Evolutionary conservation across 2,329 filamentous ascomycete species (phyloP).

Genomic region (Fusarium sp.): DNA sequence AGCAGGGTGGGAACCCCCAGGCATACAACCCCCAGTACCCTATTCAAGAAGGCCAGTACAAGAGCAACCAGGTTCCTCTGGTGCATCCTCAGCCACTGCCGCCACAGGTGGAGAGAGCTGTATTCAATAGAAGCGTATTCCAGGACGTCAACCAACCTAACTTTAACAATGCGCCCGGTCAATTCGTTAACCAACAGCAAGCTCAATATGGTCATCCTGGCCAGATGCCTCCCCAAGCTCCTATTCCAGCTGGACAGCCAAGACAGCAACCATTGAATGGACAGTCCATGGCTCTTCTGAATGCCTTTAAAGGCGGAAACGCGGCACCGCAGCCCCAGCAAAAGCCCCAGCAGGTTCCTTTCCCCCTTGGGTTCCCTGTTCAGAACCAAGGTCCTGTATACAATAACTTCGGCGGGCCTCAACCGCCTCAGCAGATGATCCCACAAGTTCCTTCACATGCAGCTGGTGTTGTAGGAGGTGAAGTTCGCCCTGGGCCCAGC

Average conservation of each 20-base stretch:
- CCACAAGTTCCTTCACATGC: slow-evolving; percentile 25
- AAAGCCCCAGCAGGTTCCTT: slow-evolving; percentile 33
- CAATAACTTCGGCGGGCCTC: slow-evolving; percentile 21
- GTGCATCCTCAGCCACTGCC: slow-evolving; percentile 64
- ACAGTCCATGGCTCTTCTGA: slow-evolving; percentile 59
- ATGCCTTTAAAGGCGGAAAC: slow-evolving; percentile 57
- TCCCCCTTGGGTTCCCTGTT: slow-evolving; percentile 13
- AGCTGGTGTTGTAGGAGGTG: not conserved
- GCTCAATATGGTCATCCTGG: slow-evolving; percentile 43
- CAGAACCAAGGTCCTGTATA: slow-evolving; percentile 33
- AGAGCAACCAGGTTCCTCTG: slow-evolving; percentile 44
- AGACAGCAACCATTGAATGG: slow-evolving; percentile 53
- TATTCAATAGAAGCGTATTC: slow-evolving; percentile 58
- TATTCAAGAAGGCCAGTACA: slow-evolving; percentile 40
- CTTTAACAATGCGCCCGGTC: slow-evolving; percentile 9
- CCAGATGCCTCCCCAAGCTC: slow-evolving; percentile 37
- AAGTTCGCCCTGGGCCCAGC: slow-evolving; percentile 40
- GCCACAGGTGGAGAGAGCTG: slow-evolving; percentile 66
- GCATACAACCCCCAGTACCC: slow-evolving; percentile 35
- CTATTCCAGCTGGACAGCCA: slow-evolving; percentile 22
- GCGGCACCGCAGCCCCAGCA: slow-evolving; percentile 39
- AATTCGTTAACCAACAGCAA: slow-evolving; percentile 41
- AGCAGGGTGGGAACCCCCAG: slow-evolving; percentile 34
- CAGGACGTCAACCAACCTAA: slow-evolving; percentile 45
- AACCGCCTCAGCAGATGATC: slow-evolving; percentile 13